Evolutionary conservation across 2,329 filamentous ascomycete genomes (phyloP), one percentile per base, ranked within the genome.

Genomic region (Penicillium palitans): DNA sequence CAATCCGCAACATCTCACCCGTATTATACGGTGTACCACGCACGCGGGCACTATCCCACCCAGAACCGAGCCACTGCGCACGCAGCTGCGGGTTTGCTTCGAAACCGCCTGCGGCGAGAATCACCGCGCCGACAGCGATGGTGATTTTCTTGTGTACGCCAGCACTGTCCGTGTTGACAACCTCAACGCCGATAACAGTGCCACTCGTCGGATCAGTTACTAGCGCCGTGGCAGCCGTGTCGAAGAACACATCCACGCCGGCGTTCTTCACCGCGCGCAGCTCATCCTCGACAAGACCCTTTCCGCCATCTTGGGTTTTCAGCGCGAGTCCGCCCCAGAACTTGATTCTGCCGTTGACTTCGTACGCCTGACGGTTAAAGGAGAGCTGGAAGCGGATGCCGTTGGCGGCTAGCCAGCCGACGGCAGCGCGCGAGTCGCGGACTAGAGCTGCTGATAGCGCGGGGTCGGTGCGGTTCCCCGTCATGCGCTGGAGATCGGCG

Each of bases 291-390:
- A 87, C 79, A 6, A 88, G 72, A 0, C 85, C 83, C 63, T 86
- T 86, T 0, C 86, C 86, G 1, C 84, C 84, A 61, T 85, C 81
- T 51, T 83, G 67, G 0, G 83, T 85, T 66, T 81, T 85, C 35
- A 88, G 71, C n/a, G 77, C 78, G 68, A 90, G 72, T 0, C 87
- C 87, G 12, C 87, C 87, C 86, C 86, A 89, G 68, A 89, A 89
- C 66, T 84, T 86, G 66, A 80, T 80, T 31, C 81, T 75, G 0
- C 83, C 84, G 51, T 84, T 76, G n/a, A 88, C 80, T 57, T 85
- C 77, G 68, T 87, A 90, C 0, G 87, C 84, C 67, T 90, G 87
- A 3, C 87, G 78, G 58, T 88, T 84, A 70, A 89, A 89, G 2
- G 80, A 83, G 3, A 89, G 74, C 66, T 85, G 80, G 65, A 86